Evolutionary conservation across 176 grass and related monocot genomes (phyloP), one percentile per base, ranked within the genome.

Genomic region (Triticum urartu): DNA sequence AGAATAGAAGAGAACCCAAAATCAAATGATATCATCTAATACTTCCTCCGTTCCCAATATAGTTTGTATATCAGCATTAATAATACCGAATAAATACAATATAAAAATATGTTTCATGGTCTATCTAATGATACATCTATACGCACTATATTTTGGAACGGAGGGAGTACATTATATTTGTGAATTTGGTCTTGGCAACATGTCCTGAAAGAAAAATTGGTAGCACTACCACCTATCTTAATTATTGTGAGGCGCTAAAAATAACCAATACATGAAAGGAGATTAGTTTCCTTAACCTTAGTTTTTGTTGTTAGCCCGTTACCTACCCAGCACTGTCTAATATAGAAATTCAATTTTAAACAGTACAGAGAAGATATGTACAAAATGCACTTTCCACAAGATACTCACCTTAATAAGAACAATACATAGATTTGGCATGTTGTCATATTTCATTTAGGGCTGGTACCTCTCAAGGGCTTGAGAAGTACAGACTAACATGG

Each of bases 361-460:
- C 18, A 56, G 15, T 77, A 76, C 10, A 48, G 14, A 89, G 17
- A 72, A 52, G 26, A 72, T 9, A 48, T 38, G 1, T 38, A 83
- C 75, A 35, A 39, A 77, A 25, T 2, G n/a, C 14, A 60, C 34
- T 59, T 78, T 66, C 6, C 72, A 75, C 7, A 87, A 81, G 13
- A 43, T 30, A 68, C 24, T 79, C 33, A 58, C 18, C 18, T 71
- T 43, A 58, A 69, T 18, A 88, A 18, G 17, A 77, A 68, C 34
- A 45, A 58, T 75, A 59, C 25, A 83, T 14, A 39, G 26, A 6
- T 56, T 81, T 67, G 32, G 56, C 3, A 36, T 40, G 36, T 69
- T 82, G 17, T 15, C 35, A 77, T 64, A 54, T 69, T 42, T 42
- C 63, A 82, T 81, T 61, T 72, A 86, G 64, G 22, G 30, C 60